A percentile compares a stretch with the other conserved stretches of the same genome.
These are phyloP conservation scores for Boletus subparvulus DNA, from an alignment of 768 basidiomycete species.

Conservation along the genomic window DNA sequence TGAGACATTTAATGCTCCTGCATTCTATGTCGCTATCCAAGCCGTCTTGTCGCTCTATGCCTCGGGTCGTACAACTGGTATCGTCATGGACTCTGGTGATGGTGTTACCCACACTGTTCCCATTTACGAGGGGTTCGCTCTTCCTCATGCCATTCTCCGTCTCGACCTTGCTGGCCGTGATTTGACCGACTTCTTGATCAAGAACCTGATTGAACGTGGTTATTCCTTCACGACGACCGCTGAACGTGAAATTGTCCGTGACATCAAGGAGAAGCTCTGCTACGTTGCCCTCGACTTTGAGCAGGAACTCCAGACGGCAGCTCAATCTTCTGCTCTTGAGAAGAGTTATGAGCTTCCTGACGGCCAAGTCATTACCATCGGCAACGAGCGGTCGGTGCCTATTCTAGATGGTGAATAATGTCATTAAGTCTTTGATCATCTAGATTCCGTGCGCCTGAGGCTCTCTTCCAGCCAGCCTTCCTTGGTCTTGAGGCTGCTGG, in stretches of 20 bases:
- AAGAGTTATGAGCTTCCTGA: constrained; percentile 92
- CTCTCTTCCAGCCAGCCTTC: constrained; percentile 60
- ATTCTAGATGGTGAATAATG: too few species aligned
- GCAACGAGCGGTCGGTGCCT: constrained; percentile 54
- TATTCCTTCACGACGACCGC: constrained; percentile 94
- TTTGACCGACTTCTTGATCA: constrained; percentile 80
- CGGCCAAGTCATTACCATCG: constrained; percentile 90
- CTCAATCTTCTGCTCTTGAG: constrained; percentile 85
- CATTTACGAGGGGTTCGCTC: constrained; percentile 92
- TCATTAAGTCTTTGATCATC: not conserved
- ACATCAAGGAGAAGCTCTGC: constrained; percentile 93
- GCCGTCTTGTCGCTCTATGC: constrained; percentile 81
- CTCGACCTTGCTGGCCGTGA: constrained; percentile 93
- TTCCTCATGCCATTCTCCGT: constrained; percentile 91
- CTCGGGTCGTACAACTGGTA: constrained; percentile 91
- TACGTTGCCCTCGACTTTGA: constrained; percentile 95
- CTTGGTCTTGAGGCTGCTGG: constrained; percentile 77
- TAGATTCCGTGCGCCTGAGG: constrained; percentile 57
- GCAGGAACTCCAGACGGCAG: constrained; percentile 88
- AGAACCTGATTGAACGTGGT: constrained; percentile 86
- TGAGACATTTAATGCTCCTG: constrained; percentile 73
- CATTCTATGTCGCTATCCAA: constrained; percentile 75
- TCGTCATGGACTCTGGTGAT: constrained; percentile 95
- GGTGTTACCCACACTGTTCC: constrained; percentile 96
- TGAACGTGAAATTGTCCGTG: constrained; percentile 91